Percentiles rank a stretch among this genome's conserved stretches.
Conservation (phyloP, 305 asterid species). For the Rubia peregrina region DNA sequence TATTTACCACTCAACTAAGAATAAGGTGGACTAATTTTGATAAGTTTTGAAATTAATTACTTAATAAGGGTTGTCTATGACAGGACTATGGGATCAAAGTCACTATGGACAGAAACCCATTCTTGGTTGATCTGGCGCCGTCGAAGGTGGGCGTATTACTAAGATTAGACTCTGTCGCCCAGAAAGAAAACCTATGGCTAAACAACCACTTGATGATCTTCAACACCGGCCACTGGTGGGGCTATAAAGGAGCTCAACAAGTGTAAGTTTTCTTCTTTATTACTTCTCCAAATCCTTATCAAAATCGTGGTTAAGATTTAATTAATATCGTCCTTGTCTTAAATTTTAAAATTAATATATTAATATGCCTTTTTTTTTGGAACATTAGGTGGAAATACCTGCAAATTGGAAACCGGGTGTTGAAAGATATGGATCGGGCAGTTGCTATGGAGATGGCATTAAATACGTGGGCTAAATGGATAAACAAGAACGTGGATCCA, state of each 20-base stretch:
- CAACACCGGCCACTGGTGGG: slow-evolving; percentile 99
- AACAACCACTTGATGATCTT: slow-evolving; percentile 62
- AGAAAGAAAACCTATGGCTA: slow-evolving; percentile 51
- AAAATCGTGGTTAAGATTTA: background rate
- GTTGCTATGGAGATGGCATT: slow-evolving; percentile 23
- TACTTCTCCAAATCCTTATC: background rate
- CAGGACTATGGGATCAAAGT: slow-evolving; percentile 25
- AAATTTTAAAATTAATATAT: too few relatives aligned
- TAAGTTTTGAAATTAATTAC: too few relatives aligned
- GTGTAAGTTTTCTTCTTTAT: slow-evolving; percentile 32
- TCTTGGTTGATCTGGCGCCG: slow-evolving; percentile 25
- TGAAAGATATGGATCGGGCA: slow-evolving; percentile 25
- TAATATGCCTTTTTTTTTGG: background rate
- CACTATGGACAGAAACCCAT: slow-evolving; percentile 17
- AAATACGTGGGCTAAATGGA: slow-evolving; percentile 36
- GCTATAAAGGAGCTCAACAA: slow-evolving; percentile 61
- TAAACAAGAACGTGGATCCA: slow-evolving; percentile 19
- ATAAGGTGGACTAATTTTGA: too few relatives aligned
- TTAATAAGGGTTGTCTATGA: background rate
- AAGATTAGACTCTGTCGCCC: slow-evolving; percentile 29
- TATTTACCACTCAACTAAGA: too few relatives aligned
- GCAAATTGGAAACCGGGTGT: slow-evolving; percentile 9
- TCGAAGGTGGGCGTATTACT: slow-evolving; percentile 10
- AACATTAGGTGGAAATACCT: slow-evolving; percentile 24
- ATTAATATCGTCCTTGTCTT: too few relatives aligned